A percentile compares a stretch with the other conserved stretches of the same genome.
These are phyloP conservation scores for Hemileia vastatrix DNA, from an alignment of 1,284 basidiomycete species.

Conservation along the genomic window DNA sequence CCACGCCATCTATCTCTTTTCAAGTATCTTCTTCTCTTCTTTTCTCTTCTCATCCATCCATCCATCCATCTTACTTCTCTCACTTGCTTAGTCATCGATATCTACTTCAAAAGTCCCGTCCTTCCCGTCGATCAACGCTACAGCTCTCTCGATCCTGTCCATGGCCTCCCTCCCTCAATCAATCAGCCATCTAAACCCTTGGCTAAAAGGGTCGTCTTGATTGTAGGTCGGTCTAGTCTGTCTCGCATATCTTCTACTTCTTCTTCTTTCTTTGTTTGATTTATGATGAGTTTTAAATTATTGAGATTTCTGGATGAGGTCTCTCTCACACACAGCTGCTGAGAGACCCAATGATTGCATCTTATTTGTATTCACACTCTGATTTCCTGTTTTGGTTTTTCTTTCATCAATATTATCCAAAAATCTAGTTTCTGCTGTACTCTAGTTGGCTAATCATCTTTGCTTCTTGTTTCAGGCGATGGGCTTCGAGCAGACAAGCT, in stretches of 20 bases:
- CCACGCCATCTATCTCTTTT: slow-evolving; percentile 61
- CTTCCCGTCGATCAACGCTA: slow-evolving; percentile 28
- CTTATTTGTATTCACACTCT: too few relatives aligned
- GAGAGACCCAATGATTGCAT: too few relatives aligned
- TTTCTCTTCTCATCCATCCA: slow-evolving; percentile 2
- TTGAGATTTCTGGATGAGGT: too few relatives aligned
- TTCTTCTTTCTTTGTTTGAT: background rate
- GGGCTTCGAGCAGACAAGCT: slow-evolving; percentile 73
- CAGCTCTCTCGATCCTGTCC: slow-evolving; percentile 16
- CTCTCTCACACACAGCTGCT: too few relatives aligned
- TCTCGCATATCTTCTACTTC: background rate
- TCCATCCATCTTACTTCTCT: background rate
- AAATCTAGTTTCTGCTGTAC: too few relatives aligned
- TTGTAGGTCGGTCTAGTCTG: slow-evolving; percentile 55
- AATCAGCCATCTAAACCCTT: slow-evolving; percentile 50
- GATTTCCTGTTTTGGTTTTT: too few relatives aligned
- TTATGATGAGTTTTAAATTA: background rate
- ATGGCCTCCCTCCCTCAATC: slow-evolving; percentile 62
- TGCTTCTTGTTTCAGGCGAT: slow-evolving; percentile 52
- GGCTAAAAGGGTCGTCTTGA: slow-evolving; percentile 66
- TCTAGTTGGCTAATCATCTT: background rate
- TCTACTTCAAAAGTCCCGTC: slow-evolving; percentile 62
- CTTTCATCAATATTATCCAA: too few relatives aligned
- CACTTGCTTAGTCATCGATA: slow-evolving; percentile 73
- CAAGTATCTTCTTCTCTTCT: slow-evolving; percentile 46